Base-by-base conservation (phyloP, 257 asterid species). In the Linderniella brevidens region DNA sequence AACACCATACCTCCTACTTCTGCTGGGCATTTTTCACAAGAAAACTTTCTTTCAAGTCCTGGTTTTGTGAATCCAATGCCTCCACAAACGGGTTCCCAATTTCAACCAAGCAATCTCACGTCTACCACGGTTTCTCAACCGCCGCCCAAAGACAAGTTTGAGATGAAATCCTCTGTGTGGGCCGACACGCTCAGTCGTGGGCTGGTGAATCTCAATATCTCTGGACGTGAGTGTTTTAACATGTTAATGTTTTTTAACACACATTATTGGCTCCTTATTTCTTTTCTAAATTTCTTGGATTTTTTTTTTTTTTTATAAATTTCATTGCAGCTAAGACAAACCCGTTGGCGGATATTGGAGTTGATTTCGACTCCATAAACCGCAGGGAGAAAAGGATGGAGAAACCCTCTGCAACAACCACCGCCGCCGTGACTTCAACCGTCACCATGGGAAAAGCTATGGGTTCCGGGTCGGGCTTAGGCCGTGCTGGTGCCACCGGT, bases 101-200 rank as follows among this genome's bases (percentile, higher is more conserved):
- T 57, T 18, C 76, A 57, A 55, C 52, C 75, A 42, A 69, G 51
- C 65, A 47, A 48, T 54, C 53, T 68, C 11, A 17, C 37, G 37
- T 46, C 55, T 53, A 60, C 75, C 12, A 71, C 79, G 56, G 46
- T 72, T 62, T 55, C 80, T 56, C 85, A 68, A 51, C 65, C 79
- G 52, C 65, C 79, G 51, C 62, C 82, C 20, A 65, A 72, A 12
- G 86, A 79, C 59, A 88, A 84, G 76, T 90, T 90, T 47, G 92
- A 85, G 74, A 81, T 94, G 9, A 90, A 90, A 64, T 90, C 98
- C 49, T 70, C 94, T n/a, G 81, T 90, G 54, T 90, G 98, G 98
- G 76, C 94, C 0, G 98, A 90, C 70, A 85, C 98, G 41, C 77
- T 90, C 66, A 85, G 79, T 67, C 94, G 96, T 9, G 98, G 98